A percentile compares a stretch with the other conserved stretches of the same genome.
Conservation (phyloP, 2,329 filamentous ascomycete genomes). For the Ambrosiella cleistominuta region DNA sequence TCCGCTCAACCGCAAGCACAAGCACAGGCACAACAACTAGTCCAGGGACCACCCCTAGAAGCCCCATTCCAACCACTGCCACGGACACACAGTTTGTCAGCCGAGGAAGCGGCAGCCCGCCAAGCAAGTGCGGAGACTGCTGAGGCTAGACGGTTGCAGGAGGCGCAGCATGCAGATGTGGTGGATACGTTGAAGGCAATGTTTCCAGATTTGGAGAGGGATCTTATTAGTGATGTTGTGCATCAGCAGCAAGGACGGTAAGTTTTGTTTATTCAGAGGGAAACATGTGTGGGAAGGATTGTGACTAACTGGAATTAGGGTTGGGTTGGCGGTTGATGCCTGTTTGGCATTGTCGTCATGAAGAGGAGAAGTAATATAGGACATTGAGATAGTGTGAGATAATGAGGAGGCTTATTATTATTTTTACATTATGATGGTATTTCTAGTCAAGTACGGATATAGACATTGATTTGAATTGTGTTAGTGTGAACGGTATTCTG, state of each 20-base stretch:
- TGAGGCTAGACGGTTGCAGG: slow-evolving; percentile 66
- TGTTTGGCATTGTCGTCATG: slow-evolving; percentile 51
- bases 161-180: slow-evolving; percentile 72
- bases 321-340: slow-evolving; percentile 71
- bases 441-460: too few relatives aligned
- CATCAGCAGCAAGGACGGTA: slow-evolving; percentile 86
- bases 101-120: slow-evolving; percentile 73
- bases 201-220: slow-evolving; percentile 89
- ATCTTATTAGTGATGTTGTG: slow-evolving; percentile 93
- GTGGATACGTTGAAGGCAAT: slow-evolving; percentile 89
- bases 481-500: too few relatives aligned
- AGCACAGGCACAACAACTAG: not conserved
- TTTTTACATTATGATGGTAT: too few relatives aligned
- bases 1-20: not conserved
- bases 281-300: slow-evolving; percentile 1
- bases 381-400: too few relatives aligned
- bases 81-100: slow-evolving; percentile 25
- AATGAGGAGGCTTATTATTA: too few relatives aligned
- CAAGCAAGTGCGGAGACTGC: slow-evolving; percentile 83
- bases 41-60: not conserved
- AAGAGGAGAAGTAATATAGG: not conserved
- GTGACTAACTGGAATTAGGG: slow-evolving; percentile 30
- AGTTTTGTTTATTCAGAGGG: slow-evolving; percentile 22
- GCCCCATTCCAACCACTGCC: not conserved
- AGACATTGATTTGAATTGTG: too few relatives aligned